These are phyloP conservation scores for Agarophyton chilense DNA, from an alignment of 23 red algal genomes.

Conservation along the genomic window DNA sequence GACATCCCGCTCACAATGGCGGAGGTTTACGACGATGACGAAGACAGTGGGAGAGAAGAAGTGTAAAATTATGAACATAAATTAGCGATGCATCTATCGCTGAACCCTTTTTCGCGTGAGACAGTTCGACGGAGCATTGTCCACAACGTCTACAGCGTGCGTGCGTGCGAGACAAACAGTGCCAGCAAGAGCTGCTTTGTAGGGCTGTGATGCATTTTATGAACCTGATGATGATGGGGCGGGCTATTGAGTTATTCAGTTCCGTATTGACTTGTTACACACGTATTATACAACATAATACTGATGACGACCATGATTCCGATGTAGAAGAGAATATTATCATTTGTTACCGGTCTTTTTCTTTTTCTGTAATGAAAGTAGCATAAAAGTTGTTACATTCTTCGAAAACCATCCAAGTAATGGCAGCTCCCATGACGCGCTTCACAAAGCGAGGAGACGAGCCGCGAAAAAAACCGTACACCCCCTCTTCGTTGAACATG, in stretches of 20 bases:
- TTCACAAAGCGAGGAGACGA: constrained; percentile 89
- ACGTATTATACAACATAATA: constrained; percentile 20
- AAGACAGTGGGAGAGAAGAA: background rate
- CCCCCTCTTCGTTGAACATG: constrained; percentile 84
- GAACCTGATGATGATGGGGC: background rate
- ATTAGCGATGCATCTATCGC: background rate
- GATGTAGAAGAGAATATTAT: background rate
- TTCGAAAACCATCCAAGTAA: constrained; percentile 99
- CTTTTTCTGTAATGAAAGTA: background rate
- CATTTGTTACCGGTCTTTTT: constrained; percentile 19
- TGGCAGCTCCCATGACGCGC: constrained; percentile 90
- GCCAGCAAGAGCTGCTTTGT: background rate
- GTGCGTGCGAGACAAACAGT: background rate
- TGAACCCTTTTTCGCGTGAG: background rate
- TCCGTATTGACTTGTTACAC: constrained; percentile 1
- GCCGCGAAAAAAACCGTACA: constrained; percentile 93
- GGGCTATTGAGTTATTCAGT: constrained; percentile 14
- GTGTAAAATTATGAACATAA: background rate
- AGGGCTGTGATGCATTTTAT: constrained; percentile 19
- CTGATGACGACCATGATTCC: background rate
- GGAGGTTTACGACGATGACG: constrained; percentile 43
- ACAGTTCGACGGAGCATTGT: too few relatives aligned
- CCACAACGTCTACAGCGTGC: too few relatives aligned
- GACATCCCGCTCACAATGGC: constrained; percentile 35
- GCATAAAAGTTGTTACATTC: constrained; percentile 71